Percentiles rank a stretch among this genome's conserved stretches.
phyloP scores from a whole-genome alignment of 495 filamentous ascomycete species.

The Schizothecium vesticola region DNA sequence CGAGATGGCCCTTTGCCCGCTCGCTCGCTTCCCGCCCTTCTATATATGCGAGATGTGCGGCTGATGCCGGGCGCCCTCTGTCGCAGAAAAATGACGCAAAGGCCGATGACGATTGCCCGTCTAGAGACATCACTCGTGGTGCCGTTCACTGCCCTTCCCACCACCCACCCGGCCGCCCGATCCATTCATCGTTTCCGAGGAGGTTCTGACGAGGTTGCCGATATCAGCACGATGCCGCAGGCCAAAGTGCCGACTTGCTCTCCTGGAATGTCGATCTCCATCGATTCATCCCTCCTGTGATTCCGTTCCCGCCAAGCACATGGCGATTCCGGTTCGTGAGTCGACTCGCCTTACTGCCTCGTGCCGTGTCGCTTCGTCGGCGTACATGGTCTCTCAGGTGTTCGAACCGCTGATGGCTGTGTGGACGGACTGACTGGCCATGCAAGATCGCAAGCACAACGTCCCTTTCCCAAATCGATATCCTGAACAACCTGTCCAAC shows the following conservation, averaged over 20 bases:
- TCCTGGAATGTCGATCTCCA: background rate
- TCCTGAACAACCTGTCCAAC: slow-evolving; percentile 30
- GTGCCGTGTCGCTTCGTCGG: background rate
- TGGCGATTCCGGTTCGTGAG: background rate
- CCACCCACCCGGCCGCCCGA: background rate
- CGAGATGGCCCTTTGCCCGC: background rate
- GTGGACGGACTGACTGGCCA: background rate
- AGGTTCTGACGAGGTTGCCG: background rate
- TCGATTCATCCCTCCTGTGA: background rate
- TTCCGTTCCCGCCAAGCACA: background rate
- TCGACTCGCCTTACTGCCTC: background rate
- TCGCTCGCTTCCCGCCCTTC: background rate
- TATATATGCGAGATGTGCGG: background rate
- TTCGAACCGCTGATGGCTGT: background rate
- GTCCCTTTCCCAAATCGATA: slow-evolving; percentile 8
- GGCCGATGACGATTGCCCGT: background rate
- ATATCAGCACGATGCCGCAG: background rate
- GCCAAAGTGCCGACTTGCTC: no score
- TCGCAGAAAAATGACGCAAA: background rate
- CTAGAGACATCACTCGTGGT: background rate
- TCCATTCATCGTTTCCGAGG: background rate
- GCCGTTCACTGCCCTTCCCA: background rate
- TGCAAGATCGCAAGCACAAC: slow-evolving; percentile 7
- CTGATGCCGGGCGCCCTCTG: background rate
- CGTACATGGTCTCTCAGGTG: background rate